Base-by-base conservation (phyloP, 163 green algal species). In the Smithsoniella earleae region DNA sequence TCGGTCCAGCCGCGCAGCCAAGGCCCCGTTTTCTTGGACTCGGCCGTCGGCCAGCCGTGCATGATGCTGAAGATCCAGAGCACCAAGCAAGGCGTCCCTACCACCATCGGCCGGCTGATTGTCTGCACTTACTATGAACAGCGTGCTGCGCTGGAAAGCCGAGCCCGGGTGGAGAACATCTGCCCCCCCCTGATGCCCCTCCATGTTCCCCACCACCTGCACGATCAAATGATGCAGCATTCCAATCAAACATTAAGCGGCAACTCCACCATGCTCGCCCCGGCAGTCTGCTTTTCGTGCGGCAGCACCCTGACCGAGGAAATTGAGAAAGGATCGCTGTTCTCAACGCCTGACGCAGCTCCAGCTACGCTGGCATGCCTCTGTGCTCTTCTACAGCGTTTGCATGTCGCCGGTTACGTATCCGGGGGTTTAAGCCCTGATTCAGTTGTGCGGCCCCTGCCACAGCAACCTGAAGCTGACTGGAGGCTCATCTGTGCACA, bases 251-350 rank as follows among this genome's bases (percentile, higher is more conserved):
- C n/a, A n/a, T n/a, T n/a, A n/a, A n/a, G n/a, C n/a, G n/a, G n/a
- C n/a, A n/a, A n/a, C n/a, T n/a, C n/a, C n/a, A n/a, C n/a, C n/a
- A n/a, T n/a, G n/a, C n/a, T 33, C 25, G 58, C 58, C 25, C 58
- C 58, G 3, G 58, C 58, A 30, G 58, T 69, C 58, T 69, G 58
- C 1, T 69, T 69, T 33, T 33, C 58, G 1, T 69, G 58, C 58
- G 25, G n/a, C 20, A 31, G 43, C 18, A 69, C 27, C 5, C 58
- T 69, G 3, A 34, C 58, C 3, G 8, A 43, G n/a, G 58, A 37
- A 6, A 69, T 43, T 18, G 31, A 30, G 1, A 3, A 5, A 5
- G 58, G 27, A 5, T 45, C 58, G n/a, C 20, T 43, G 58, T 33
- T 25, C 30, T 69, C 58, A 22, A 22, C 40, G 3, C 58, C 58